These are phyloP conservation scores for Globisporangium orthogonon DNA, from an alignment of 352 stramenopile genomes.

Conservation along the genomic window DNA sequence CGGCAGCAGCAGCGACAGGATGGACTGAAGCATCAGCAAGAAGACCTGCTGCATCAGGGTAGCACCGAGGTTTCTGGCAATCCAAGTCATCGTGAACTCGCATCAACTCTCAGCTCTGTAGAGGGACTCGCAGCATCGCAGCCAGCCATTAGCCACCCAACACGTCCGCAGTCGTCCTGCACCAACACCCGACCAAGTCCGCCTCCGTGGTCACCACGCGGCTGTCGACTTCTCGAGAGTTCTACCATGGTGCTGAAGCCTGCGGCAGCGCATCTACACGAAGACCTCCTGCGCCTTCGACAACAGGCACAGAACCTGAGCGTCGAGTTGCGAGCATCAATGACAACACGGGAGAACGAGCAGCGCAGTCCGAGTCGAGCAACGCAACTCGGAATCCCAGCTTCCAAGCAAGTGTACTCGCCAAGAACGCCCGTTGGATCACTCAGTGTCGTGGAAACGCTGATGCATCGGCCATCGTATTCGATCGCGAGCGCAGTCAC, in stretches of 20 bases:
- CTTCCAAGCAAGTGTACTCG: not conserved
- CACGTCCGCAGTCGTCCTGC: conserved; percentile 3
- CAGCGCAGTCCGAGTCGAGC: not conserved
- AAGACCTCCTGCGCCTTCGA: not conserved
- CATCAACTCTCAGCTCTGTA: not conserved
- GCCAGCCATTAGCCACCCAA: not conserved
- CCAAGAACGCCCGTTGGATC: not conserved
- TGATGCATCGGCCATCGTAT: conserved; percentile 14
- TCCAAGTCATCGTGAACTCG: not conserved
- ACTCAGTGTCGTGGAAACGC: conserved; percentile 8
- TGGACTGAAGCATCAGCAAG: not conserved
- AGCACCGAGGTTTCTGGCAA: not conserved
- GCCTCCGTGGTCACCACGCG: not conserved
- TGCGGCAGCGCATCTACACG: not conserved
- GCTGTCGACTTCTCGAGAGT: not conserved
- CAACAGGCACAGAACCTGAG: not conserved
- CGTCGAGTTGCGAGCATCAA: not conserved
- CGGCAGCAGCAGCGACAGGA: conserved; percentile 1
- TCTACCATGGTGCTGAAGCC: not conserved
- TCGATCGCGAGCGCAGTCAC: conserved; percentile 4
- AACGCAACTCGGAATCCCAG: not conserved
- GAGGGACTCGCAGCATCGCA: not conserved
- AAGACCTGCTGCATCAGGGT: not conserved
- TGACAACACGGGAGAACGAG: not conserved
- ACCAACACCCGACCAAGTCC: not conserved